Percentiles rank a stretch among this genome's conserved stretches.
Conservation (phyloP, 1,284 basidiomycete genomes). For the Ustilago sp. region DNA sequence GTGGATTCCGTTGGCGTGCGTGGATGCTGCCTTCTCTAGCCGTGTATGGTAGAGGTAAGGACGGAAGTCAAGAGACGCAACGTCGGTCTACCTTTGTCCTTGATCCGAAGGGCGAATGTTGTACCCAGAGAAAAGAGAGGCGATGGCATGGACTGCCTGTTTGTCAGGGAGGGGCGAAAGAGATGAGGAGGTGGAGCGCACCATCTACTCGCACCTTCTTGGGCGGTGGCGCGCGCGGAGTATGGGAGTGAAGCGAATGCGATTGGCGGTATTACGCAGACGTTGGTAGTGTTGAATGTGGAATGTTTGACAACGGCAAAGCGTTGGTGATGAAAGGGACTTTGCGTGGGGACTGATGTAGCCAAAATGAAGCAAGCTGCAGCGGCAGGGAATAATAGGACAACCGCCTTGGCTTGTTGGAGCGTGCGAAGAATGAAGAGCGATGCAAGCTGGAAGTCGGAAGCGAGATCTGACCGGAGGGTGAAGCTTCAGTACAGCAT, state of each 20-base stretch:
- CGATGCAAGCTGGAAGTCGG: neutral
- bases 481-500: neutral
- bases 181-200: neutral
- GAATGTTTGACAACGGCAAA: constrained; percentile 11
- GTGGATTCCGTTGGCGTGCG: neutral
- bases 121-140: neutral
- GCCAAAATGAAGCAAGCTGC: constrained; percentile 34
- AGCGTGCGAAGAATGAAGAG: constrained; percentile 39
- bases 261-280: neutral
- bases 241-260: neutral
- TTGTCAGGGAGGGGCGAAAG: constrained; percentile 5
- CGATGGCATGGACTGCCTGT: constrained; percentile 3
- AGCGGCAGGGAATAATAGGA: constrained; percentile 11
- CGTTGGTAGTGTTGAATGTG: neutral
- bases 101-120: neutral
- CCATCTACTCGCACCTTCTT: constrained; percentile 31
- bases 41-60: neutral
- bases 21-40: neutral
- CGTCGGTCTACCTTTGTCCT: neutral
- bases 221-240: constrained; percentile 1
- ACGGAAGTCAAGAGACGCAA: neutral
- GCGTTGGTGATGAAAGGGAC: constrained; percentile 14
- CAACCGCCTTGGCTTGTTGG: constrained; percentile 30
- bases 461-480: neutral
- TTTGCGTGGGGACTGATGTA: constrained; percentile 26